Conservation (phyloP, 1,284 basidiomycete species). For the Moesziomyces sp. region DNA sequence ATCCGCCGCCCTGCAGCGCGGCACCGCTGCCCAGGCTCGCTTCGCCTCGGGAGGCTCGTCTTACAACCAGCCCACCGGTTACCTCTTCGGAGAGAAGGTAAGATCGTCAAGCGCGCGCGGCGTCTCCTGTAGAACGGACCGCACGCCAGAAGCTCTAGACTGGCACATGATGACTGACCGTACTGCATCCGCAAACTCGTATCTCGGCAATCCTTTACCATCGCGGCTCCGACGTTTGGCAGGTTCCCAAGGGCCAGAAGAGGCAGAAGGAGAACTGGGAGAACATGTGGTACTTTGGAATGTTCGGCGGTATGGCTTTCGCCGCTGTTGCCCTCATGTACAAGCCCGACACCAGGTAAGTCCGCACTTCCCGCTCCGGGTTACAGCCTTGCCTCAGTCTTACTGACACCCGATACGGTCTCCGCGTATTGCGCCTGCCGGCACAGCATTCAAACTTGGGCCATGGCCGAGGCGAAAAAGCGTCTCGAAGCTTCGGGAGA, state of each 20-base stretch:
- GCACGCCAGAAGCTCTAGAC: no score
- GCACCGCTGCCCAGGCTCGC: conserved; percentile 31
- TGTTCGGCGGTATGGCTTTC: conserved; percentile 87
- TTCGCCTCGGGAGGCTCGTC: conserved; percentile 48
- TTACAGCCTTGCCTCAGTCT: neutral
- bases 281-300: conserved; percentile 68
- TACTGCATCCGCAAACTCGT: neutral
- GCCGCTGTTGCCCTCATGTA: conserved; percentile 84
- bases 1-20: conserved; percentile 21
- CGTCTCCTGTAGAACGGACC: no score
- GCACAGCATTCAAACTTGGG: conserved; percentile 63
- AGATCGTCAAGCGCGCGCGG: neutral
- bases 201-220: no score
- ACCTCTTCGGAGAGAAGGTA: conserved; percentile 66
- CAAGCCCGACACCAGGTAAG: conserved; percentile 94
- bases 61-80: conserved; percentile 65
- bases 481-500: conserved; percentile 62
- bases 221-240: conserved; percentile 37
- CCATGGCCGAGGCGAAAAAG: conserved; percentile 64
- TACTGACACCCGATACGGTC: neutral
- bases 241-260: conserved; percentile 77
- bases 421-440: neutral
- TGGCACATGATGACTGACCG: neutral
- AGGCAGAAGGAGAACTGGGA: conserved; percentile 87
- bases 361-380: conserved; percentile 20